phyloP scores from a whole-genome alignment of 768 basidiomycete species.

The Boletus coccyginus region DNA sequence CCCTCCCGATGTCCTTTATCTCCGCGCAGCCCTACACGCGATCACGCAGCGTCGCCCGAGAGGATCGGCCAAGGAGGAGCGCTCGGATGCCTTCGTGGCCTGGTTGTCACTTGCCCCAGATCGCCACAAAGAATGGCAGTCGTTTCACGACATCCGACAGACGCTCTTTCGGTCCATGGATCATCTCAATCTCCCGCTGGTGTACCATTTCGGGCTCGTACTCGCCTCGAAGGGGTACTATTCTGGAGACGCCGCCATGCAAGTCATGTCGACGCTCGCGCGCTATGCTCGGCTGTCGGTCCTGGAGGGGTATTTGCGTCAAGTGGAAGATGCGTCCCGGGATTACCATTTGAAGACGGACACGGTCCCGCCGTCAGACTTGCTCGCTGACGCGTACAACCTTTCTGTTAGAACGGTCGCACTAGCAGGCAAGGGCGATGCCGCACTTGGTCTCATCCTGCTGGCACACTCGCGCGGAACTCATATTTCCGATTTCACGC shows the following conservation, averaged over 20 bases:
- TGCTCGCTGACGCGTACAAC: constrained; percentile 28
- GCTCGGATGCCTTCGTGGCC: constrained; percentile 27
- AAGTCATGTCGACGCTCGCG: constrained; percentile 39
- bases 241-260: constrained; percentile 14
- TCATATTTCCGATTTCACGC: constrained; percentile 36
- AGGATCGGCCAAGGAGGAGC: constrained; percentile 14
- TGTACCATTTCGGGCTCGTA: constrained; percentile 42
- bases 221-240: constrained; percentile 48
- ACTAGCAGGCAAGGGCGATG: constrained; percentile 34
- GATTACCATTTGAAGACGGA: constrained; percentile 5
- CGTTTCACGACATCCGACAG: constrained; percentile 32
- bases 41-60: constrained; percentile 22
- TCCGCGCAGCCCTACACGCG: constrained; percentile 34
- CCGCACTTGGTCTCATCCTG: constrained; percentile 48
- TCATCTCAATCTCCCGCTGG: constrained; percentile 33
- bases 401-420: constrained; percentile 43
- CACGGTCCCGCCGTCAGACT: constrained; percentile 1
- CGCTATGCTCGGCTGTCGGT: constrained; percentile 39
- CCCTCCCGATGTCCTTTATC: constrained; percentile 35
- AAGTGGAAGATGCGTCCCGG: constrained; percentile 21
- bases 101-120: constrained; percentile 48
- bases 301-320: constrained; percentile 38
- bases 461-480: constrained; percentile 28
- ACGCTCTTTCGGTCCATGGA: constrained; percentile 30
- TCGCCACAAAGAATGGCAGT: constrained; percentile 14